phyloP scores from a whole-genome alignment of 2,329 filamentous ascomycete genomes.

The Karstenula rhodostoma region DNA sequence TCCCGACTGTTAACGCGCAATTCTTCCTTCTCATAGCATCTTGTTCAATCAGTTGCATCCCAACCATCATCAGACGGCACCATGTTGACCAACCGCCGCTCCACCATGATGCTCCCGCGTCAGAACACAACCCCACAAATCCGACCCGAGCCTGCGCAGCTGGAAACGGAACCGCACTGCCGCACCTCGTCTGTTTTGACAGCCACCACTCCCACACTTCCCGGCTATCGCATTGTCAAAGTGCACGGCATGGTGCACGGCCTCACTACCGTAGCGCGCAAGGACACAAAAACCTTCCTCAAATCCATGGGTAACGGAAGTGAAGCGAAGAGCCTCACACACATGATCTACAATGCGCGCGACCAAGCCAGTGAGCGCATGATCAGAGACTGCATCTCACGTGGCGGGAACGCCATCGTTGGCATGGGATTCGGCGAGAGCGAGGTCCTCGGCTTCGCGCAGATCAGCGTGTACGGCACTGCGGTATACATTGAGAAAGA shows the following conservation, averaged over 20 bases:
- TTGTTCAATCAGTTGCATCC: neutral
- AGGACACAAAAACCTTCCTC: constrained; percentile 45
- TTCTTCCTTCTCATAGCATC: neutral
- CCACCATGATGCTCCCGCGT: constrained; percentile 43
- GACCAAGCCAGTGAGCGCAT: constrained; percentile 47
- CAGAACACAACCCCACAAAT: constrained; percentile 25
- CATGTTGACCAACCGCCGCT: constrained; percentile 49
- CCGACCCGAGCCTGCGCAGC: constrained; percentile 17
- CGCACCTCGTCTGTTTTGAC: constrained; percentile 40
- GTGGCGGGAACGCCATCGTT: constrained; percentile 44
- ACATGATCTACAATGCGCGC: constrained; percentile 42
- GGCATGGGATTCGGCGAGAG: constrained; percentile 42
- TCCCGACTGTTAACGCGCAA: neutral
- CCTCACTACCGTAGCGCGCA: constrained; percentile 42
- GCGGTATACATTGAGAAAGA: constrained; percentile 41
- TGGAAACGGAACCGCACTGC: constrained; percentile 39
- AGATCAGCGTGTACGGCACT: constrained; percentile 44
- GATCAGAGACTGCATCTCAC: constrained; percentile 40
- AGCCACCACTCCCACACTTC: constrained; percentile 35
- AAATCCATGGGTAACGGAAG: constrained; percentile 41
- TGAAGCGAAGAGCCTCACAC: constrained; percentile 42
- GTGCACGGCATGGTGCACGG: constrained; percentile 44
- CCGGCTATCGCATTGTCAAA: constrained; percentile 36
- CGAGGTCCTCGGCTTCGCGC: constrained; percentile 44
- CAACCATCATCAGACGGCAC: constrained; percentile 11